phyloP scores from a whole-genome alignment of 2,329 filamentous ascomycete genomes.

The Dactylellina leptospora region DNA sequence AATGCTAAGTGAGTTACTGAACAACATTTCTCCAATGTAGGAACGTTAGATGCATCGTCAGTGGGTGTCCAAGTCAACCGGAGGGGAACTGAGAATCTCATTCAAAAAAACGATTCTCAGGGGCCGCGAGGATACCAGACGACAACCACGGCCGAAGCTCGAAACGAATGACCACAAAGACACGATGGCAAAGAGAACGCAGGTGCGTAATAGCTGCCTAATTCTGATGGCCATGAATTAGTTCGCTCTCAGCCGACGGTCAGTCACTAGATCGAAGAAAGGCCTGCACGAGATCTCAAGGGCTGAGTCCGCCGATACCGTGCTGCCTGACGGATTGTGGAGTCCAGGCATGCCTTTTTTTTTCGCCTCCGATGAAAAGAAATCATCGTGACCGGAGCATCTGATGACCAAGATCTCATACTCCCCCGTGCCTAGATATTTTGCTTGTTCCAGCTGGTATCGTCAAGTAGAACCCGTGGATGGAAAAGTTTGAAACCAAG shows the following conservation, averaged over 20 bases:
- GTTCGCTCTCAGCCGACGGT: conserved; percentile 9
- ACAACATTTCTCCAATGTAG: no score
- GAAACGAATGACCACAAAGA: background rate
- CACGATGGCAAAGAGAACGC: background rate
- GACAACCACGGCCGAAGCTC: background rate
- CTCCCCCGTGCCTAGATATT: conserved; percentile 6
- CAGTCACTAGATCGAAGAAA: background rate
- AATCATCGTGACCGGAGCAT: background rate
- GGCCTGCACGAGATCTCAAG: conserved; percentile 10
- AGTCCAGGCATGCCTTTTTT: background rate
- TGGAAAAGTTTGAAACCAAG: background rate
- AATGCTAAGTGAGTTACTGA: no score
- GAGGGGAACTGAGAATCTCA: background rate
- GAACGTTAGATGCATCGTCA: no score
- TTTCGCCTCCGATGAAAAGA: background rate
- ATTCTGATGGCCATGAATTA: conserved; percentile 2
- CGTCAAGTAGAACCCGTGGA: background rate
- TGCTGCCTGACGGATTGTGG: background rate
- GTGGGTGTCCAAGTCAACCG: no score
- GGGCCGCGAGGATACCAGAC: background rate
- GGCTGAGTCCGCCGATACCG: conserved; percentile 12
- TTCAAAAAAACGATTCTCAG: background rate
- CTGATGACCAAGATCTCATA: background rate
- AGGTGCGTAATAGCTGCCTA: conserved; percentile 12
- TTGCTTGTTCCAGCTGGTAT: conserved; percentile 9